Percentiles rank a stretch among this genome's conserved stretches.
phyloP scores from a whole-genome alignment of 805 yeast genomes.

The Candida ortonii region DNA sequence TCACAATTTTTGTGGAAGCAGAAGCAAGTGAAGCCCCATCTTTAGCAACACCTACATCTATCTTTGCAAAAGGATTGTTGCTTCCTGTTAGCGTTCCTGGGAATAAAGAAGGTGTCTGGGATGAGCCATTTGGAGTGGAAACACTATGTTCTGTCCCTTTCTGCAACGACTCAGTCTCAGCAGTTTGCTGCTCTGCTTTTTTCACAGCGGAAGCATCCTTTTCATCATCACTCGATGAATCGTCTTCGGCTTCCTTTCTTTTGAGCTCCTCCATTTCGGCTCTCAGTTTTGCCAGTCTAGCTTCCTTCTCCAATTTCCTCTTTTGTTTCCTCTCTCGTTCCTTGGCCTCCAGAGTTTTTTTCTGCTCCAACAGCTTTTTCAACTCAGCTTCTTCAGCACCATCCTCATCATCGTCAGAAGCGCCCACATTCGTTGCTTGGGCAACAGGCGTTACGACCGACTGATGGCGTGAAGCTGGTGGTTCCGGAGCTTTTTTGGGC shows the following conservation, averaged over 20 bases:
- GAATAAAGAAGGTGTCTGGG: too few relatives aligned
- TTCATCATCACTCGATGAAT: conserved; percentile 21
- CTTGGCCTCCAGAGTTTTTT: conserved; percentile 42
- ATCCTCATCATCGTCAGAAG: conserved; percentile 23
- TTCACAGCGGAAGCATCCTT: conserved; percentile 11
- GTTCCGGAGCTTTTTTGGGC: conserved; percentile 13
- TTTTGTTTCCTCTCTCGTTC: conserved; percentile 38
- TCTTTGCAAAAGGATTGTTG: conserved; percentile 51
- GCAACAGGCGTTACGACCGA: conserved; percentile 6
- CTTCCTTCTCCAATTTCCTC: conserved; percentile 59
- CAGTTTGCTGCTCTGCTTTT: conserved; percentile 9
- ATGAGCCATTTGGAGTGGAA: conserved; percentile 7
- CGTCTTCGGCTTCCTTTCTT: conserved; percentile 38
- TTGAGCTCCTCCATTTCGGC: conserved; percentile 57
- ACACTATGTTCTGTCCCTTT: too few relatives aligned
- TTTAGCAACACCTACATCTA: conserved; percentile 16
- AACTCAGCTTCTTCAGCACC: conserved; percentile 48
- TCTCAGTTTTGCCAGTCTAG: conserved; percentile 53
- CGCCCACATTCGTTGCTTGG: conserved; percentile 7
- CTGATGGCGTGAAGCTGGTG: conserved; percentile 20
- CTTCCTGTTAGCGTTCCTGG: conserved; percentile 24
- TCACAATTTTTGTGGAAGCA: conserved; percentile 11
- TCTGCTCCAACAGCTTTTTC: conserved; percentile 44
- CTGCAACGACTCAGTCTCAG: conserved; percentile 16
- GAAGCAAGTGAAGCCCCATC: too few relatives aligned